These are phyloP conservation scores for Sporopachydermia lactativora DNA, from an alignment of 805 yeast species.

Conservation along the genomic window DNA sequence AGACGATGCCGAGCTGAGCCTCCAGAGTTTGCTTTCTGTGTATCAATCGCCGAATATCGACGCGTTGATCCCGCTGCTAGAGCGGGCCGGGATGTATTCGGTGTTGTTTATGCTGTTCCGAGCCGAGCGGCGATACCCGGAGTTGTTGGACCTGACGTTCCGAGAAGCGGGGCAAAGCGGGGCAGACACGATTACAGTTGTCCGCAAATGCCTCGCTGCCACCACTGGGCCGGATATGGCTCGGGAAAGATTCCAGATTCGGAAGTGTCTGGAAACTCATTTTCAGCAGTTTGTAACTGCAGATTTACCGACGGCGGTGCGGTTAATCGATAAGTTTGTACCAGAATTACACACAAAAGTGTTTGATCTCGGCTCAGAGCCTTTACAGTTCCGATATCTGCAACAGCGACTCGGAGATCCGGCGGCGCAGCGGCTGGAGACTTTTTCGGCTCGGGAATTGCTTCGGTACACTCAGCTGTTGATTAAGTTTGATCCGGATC, in stretches of 20 bases:
- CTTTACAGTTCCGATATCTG: slow-evolving; percentile 11
- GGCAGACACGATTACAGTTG: neutral
- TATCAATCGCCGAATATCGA: slow-evolving; percentile 46
- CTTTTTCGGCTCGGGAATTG: neutral
- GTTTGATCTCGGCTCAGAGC: slow-evolving; percentile 3
- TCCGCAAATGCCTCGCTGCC: neutral
- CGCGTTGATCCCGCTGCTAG: slow-evolving; percentile 34
- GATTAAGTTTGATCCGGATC: neutral
- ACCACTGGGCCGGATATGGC: neutral
- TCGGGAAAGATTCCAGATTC: slow-evolving; percentile 5
- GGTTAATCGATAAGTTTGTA: slow-evolving; percentile 11
- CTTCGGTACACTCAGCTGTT: neutral
- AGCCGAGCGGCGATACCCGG: slow-evolving; percentile 34
- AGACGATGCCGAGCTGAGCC: slow-evolving; percentile 60
- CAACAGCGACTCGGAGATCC: slow-evolving; percentile 4
- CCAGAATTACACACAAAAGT: slow-evolving; percentile 12
- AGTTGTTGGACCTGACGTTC: slow-evolving; percentile 43
- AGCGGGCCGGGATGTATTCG: slow-evolving; percentile 38
- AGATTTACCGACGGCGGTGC: slow-evolving; percentile 7
- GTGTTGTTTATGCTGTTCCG: slow-evolving; percentile 46
- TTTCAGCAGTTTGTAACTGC: slow-evolving; percentile 7
- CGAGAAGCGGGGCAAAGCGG: slow-evolving; percentile 6
- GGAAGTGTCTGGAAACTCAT: slow-evolving; percentile 9
- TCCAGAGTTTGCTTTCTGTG: slow-evolving; percentile 54
- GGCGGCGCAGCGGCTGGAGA: too few species aligned